Evolutionary conservation across 129 eudicot genomes (phyloP).

Genomic region (Lactuca saligna): DNA sequence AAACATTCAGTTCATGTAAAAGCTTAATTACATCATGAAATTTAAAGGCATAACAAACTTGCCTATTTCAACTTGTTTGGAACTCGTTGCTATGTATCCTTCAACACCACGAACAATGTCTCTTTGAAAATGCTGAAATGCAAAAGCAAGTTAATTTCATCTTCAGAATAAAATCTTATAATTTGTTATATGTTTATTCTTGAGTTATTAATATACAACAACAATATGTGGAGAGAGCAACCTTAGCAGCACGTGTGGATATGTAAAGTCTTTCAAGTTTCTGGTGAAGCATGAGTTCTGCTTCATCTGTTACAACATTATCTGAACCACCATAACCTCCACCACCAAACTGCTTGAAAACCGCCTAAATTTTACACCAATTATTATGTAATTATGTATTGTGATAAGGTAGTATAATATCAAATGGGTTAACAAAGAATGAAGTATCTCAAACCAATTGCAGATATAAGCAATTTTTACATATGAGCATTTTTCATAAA

Average conservation of each 20-base stretch:
- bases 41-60: slow-evolving; percentile 18
- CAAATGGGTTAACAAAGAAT: slow-evolving; percentile 15
- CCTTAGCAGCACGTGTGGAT: slow-evolving; percentile 98
- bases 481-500: too few relatives aligned
- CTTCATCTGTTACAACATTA: slow-evolving; percentile 58
- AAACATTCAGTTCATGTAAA: slow-evolving; percentile 11
- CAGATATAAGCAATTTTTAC: background rate
- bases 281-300: slow-evolving; percentile 74
- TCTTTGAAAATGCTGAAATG: slow-evolving; percentile 86
- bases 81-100: slow-evolving; percentile 88
- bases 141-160: slow-evolving; percentile 9
- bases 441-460: background rate
- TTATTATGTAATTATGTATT: slow-evolving; percentile 6
- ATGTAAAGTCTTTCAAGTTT: slow-evolving; percentile 86
- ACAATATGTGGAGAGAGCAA: slow-evolving; percentile 31
- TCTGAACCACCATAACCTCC: slow-evolving; percentile 84
- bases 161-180: background rate
- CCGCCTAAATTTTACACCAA: slow-evolving; percentile 54
- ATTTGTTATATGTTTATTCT: background rate
- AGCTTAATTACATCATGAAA: slow-evolving; percentile 1
- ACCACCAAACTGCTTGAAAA: slow-evolving; percentile 77
- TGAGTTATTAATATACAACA: background rate
- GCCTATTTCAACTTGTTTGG: slow-evolving; percentile 97
- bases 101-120: slow-evolving; percentile 98
- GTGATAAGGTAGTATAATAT: slow-evolving; percentile 7